Evolutionary conservation across 2,329 filamentous ascomycete species (phyloP), one percentile per base, ranked within the genome.

Genomic region (Leptosphaerulina australis): DNA sequence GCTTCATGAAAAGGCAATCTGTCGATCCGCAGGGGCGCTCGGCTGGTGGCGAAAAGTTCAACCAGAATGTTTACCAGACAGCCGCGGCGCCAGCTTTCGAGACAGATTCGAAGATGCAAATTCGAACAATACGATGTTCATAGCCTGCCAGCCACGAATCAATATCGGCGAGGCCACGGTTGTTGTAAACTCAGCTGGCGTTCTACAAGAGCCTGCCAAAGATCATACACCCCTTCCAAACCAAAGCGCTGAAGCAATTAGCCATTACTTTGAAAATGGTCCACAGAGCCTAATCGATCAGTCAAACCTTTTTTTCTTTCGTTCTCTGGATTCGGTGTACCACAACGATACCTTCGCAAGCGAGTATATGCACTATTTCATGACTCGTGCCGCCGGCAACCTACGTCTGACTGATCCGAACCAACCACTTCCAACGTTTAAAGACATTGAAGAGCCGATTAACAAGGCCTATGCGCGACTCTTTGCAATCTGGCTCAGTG

Each of bases 341-440:
- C 81, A 83, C 55, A 81, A 79, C 46, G 74, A 80, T 34, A 74
- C 71, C 0, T 60, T 74, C 1, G 64, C 77, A 0, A 62, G 60
- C 0, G 77, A 80, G 33, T 82, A 76, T 71, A 61, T 78, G 24
- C 79, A 76, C 36, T 76, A 81, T 20, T 67, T 83, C 10, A 52
- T 82, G 0, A 63, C 64, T 2, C 24, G 69, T 0, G 28, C 48
- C 0, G 58, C 46, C 0, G 72, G 74, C 1, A 64, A 57, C 3
- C 59, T 64, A 0, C 29, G 50, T 0, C 10, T 77, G 0, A 38
- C 82, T 0, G 72, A 67, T 45, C 72, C 77, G 1, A 35, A 46
- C 0, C 10, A 44, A 0, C 61, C 71, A 0, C 44, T 67, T 0
- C 77, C 77, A 3, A 49, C 60, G 4, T 66, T 72, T 12, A 43